Evolutionary conservation across 306 rosid genomes (phyloP), one percentile per base, ranked within the genome.

Genomic region (Malus domestica): DNA sequence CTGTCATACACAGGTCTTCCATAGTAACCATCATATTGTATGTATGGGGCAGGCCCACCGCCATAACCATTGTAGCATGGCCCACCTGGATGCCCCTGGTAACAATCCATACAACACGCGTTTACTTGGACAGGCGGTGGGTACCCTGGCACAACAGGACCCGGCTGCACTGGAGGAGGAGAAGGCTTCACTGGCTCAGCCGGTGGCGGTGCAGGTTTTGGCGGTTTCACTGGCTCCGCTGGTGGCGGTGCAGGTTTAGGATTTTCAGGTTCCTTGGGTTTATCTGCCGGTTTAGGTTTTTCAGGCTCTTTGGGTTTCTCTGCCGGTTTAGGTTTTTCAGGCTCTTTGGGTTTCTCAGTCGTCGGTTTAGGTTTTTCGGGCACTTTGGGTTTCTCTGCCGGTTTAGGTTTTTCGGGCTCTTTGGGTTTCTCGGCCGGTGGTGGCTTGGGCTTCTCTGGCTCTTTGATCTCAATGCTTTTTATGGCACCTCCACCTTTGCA

Each of bases 391-490:
- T 54, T 18, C 9, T 54, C 55, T 0, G 13, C 19, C 1, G 12
- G 45, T 40, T 40, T 40, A 2, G 45, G 4, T 40, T 40, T 40
- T 40, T 46, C 16, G 15, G 57, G 64, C 16, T 54, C 59, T 7
- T 55, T 55, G 62, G 63, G 63, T 22, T 58, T 58, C 29, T n/a
- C 30, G 0, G 22, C 14, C 2, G 68, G 7, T 0, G 61, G 7
- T 16, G 89, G 83, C 5, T 84, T 81, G 6, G 81, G 81, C 35
- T 79, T 62, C 33, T 79, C 84, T 1, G 76, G 90, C 3, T 85
- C 92, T 22, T 66, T 68, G 74, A 94, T 89, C 52, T 90, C 93
- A 55, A 94, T 42, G 87, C 89, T 74, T 76, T 84, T 88, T 51
- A 94, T 83, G 8, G 71, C 59, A 3, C 89, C 83, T 4, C 97